Evolutionary conservation across 176 grass and related monocot species (phyloP).

Genomic region (Avena insularis): DNA sequence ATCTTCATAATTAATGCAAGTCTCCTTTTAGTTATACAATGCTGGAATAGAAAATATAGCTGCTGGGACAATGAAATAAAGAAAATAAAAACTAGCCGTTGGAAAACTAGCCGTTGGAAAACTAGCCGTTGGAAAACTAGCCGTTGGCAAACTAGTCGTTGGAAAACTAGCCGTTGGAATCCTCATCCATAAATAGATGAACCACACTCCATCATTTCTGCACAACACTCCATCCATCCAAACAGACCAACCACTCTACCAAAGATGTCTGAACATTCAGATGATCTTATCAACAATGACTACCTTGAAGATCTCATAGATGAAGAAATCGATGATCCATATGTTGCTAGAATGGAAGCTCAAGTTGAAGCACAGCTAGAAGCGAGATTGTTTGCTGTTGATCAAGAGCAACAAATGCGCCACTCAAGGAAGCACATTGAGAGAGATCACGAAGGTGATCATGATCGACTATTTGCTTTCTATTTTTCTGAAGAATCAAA

Average conservation of each 20-base stretch:
- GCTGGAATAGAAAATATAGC: no score
- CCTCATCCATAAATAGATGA: no score
- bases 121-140: neutral
- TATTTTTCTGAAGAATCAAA: no score
- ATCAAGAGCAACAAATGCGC: neutral
- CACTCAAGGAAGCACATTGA: neutral
- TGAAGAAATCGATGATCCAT: neutral
- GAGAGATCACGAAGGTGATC: neutral
- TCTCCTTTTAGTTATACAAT: neutral
- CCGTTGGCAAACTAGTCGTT: neutral
- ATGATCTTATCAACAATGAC: neutral
- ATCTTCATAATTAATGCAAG: neutral
- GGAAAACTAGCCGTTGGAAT: neutral
- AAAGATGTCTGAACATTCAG: neutral
- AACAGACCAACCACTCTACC: neutral
- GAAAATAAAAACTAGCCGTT: neutral
- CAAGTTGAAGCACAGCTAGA: neutral
- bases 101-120: no score
- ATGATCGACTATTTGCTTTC: no score
- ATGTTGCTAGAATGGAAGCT: neutral
- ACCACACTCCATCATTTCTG: no score
- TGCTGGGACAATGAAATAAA: no score
- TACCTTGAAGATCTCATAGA: neutral
- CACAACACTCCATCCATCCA: no score
- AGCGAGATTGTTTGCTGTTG: neutral